A percentile compares a stretch with the other conserved stretches of the same genome.
Evolutionary conservation across 257 asterid species (phyloP).

Genomic region (Nicotiana knightiana): DNA sequence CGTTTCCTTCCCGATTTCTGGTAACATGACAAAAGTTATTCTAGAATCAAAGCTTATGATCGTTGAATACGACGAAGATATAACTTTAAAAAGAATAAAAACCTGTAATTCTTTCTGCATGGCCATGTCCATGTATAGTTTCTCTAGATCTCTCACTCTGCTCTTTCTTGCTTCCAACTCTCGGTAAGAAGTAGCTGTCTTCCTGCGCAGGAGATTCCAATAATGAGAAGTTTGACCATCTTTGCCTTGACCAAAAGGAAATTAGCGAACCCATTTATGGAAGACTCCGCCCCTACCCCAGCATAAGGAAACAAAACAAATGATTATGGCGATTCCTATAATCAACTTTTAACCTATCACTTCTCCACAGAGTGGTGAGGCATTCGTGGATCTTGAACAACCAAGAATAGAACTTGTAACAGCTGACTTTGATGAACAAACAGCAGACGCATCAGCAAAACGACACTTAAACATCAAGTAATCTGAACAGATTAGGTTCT

Average conservation of each 20-base stretch:
- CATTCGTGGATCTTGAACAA: too few relatives aligned
- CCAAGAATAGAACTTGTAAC: background rate
- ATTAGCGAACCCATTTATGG: accelerated
- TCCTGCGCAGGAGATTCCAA: constrained; percentile 34
- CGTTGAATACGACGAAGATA: background rate
- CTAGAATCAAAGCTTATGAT: background rate
- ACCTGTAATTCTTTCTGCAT: constrained; percentile 92
- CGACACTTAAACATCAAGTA: background rate
- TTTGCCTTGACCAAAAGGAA: background rate
- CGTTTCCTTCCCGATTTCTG: constrained; percentile 88
- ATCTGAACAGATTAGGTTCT: background rate
- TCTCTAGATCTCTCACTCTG: constrained; percentile 67
- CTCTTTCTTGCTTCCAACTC: constrained; percentile 71
- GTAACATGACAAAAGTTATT: background rate
- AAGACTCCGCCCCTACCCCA: background rate
- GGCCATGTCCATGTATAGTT: constrained; percentile 65
- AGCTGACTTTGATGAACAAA: background rate
- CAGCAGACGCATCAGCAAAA: background rate
- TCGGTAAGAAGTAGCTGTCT: constrained; percentile 49
- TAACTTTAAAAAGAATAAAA: background rate
- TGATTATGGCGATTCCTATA: background rate
- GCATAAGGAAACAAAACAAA: background rate
- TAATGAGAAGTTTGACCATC: background rate
- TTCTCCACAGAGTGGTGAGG: background rate
- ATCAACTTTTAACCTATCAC: background rate